These are phyloP conservation scores for Lyophyllum decastes DNA, from an alignment of 768 basidiomycete species.

Conservation along the genomic window DNA sequence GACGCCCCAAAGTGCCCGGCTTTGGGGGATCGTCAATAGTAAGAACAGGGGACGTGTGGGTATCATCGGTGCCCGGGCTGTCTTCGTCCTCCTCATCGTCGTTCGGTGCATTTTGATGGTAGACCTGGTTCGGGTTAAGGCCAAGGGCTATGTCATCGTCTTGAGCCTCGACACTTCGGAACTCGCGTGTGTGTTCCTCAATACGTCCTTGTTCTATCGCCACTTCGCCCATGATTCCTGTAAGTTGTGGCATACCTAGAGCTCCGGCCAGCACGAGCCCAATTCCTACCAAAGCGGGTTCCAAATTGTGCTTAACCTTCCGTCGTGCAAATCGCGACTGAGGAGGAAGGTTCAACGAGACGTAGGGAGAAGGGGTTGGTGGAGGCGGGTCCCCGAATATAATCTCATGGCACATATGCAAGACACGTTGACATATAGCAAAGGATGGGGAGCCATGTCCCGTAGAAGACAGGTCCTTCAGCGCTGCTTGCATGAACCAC, in stretches of 20 bases:
- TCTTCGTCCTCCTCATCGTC: slow-evolving; percentile 49
- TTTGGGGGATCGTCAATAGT: slow-evolving; percentile 14
- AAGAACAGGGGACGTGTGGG: slow-evolving; percentile 17
- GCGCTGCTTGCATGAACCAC: slow-evolving; percentile 98
- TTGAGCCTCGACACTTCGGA: slow-evolving; percentile 48
- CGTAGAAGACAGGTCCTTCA: slow-evolving; percentile 71
- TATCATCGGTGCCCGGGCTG: slow-evolving; percentile 32
- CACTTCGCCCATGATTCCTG: slow-evolving; percentile 75
- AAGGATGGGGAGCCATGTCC: slow-evolving; percentile 76
- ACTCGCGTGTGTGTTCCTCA: slow-evolving; percentile 56
- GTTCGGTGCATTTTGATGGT: slow-evolving; percentile 24
- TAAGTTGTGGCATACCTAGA: slow-evolving; percentile 75
- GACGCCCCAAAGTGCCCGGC: slow-evolving; percentile 30
- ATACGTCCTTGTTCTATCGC: slow-evolving; percentile 88
- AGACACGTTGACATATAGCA: slow-evolving; percentile 85
- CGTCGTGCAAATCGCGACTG: slow-evolving; percentile 51
- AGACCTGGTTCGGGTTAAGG: slow-evolving; percentile 18
- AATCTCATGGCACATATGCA: slow-evolving; percentile 93
- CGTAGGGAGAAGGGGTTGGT: slow-evolving; percentile 67
- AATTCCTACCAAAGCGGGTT: slow-evolving; percentile 83
- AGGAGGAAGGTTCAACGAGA: slow-evolving; percentile 51
- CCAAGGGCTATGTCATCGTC: slow-evolving; percentile 43
- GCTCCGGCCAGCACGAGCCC: slow-evolving; percentile 77
- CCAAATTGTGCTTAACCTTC: slow-evolving; percentile 72
- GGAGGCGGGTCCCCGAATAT: slow-evolving; percentile 88